phyloP scores from a whole-genome alignment of 306 rosid species.

The Mimosa pudica region DNA sequence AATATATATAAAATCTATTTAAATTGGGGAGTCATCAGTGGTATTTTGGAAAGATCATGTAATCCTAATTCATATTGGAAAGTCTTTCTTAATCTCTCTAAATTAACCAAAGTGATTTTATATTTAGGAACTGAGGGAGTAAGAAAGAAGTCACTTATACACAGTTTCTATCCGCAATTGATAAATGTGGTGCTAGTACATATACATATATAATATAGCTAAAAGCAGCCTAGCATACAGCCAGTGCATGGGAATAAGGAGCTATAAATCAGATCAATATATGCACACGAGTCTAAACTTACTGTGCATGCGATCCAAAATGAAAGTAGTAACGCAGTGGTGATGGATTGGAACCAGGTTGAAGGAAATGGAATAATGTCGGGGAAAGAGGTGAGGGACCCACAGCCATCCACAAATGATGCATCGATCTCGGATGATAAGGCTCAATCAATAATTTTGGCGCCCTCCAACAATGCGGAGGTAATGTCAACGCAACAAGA shows the following conservation, averaged over 20 bases:
- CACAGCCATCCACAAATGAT: slow-evolving; percentile 19
- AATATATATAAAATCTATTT: too few species aligned
- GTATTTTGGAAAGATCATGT: too few species aligned
- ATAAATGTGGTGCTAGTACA: neutral
- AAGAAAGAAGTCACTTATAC: neutral
- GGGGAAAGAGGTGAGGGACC: slow-evolving; percentile 28
- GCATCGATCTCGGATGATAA: slow-evolving; percentile 36
- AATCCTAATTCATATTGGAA: too few species aligned
- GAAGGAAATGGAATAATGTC: slow-evolving; percentile 30
- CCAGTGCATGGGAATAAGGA: neutral
- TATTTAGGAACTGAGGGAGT: too few species aligned
- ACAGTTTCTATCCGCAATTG: neutral
- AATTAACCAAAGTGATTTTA: too few species aligned
- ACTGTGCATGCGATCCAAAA: neutral
- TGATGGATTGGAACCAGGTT: slow-evolving; percentile 24
- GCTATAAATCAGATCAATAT: too few species aligned
- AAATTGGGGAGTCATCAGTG: too few species aligned
- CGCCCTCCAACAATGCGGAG: slow-evolving; percentile 34
- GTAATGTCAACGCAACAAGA: slow-evolving; percentile 38
- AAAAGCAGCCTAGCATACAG: neutral
- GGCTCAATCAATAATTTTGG: slow-evolving; percentile 25
- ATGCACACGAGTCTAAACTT: neutral
- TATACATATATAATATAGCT: neutral
- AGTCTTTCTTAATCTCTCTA: too few species aligned
- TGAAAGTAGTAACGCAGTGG: neutral